Evolutionary conservation across 192 early-diverging fungal genomes (phyloP).

Genomic region (Thoreauomyces humboldtii): DNA sequence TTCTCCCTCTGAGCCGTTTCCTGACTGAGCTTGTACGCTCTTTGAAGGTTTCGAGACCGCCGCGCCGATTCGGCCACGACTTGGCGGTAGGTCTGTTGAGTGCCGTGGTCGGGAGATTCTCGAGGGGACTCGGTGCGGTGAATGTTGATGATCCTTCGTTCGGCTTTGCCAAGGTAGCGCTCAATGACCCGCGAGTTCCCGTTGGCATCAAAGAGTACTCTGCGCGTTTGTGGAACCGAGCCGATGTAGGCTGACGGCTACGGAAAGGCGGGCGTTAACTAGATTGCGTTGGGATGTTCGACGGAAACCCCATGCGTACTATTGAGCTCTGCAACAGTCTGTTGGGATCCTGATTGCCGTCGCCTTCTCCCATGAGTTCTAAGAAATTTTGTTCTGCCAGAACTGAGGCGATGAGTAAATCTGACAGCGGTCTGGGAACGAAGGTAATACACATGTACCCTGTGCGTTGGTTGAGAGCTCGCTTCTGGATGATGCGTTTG

Average conservation of each 20-base stretch:
- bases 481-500: too few relatives aligned
- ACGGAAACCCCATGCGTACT: too few relatives aligned
- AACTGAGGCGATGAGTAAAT: neutral
- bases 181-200: conserved; percentile 15
- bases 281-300: too few relatives aligned
- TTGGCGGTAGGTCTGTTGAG: conserved; percentile 21
- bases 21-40: conserved; percentile 1
- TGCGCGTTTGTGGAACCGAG: conserved; percentile 18
- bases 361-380: conserved; percentile 5
- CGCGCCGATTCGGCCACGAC: conserved; percentile 16
- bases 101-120: neutral
- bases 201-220: conserved; percentile 31
- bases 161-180: conserved; percentile 27
- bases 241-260: conserved; percentile 24
- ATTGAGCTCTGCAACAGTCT: neutral
- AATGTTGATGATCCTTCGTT: conserved; percentile 17
- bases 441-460: too few relatives aligned
- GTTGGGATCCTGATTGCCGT: neutral
- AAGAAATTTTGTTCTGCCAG: neutral
- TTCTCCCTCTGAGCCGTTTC: conserved; percentile 19
- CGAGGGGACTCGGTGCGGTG: conserved; percentile 27
- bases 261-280: too few relatives aligned
- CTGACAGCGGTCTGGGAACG: too few relatives aligned
- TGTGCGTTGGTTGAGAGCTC: too few relatives aligned
- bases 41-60: conserved; percentile 1